Evolutionary conservation across 768 basidiomycete genomes (phyloP).

Genomic region (Termitomyces sp.): DNA sequence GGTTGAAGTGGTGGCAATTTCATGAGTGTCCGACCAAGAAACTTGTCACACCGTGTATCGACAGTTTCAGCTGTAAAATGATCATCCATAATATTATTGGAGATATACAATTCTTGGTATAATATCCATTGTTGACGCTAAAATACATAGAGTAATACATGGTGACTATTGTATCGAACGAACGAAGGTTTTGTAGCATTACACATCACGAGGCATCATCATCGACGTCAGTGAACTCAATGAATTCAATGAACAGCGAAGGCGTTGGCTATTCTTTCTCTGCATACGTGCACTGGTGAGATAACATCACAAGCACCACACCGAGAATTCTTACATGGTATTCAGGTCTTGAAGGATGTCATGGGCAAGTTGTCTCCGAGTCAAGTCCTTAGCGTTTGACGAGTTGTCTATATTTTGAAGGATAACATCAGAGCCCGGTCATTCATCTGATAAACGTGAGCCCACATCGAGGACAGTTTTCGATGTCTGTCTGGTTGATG

Average conservation of each 20-base stretch:
- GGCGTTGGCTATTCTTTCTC: slow-evolving; percentile 32
- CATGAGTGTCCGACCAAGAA: not conserved
- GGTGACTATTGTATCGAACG: not conserved
- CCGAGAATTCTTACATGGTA: slow-evolving; percentile 23
- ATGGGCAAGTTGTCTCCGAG: slow-evolving; percentile 16
- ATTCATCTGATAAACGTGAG: not conserved
- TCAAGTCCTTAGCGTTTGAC: slow-evolving; percentile 3
- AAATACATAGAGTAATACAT: slow-evolving; percentile 12
- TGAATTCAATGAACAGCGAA: slow-evolving; percentile 20
- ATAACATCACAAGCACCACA: not conserved
- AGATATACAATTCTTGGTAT: not conserved
- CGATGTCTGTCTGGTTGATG: not conserved
- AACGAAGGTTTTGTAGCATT: not conserved
- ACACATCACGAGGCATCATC: not conserved
- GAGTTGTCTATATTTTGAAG: not conserved
- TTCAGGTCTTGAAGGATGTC: slow-evolving; percentile 29
- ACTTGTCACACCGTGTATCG: not conserved
- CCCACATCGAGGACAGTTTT: slow-evolving; percentile 12
- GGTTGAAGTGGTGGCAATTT: slow-evolving; percentile 32
- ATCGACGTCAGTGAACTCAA: not conserved
- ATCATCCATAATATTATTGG: not conserved
- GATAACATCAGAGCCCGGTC: not conserved
- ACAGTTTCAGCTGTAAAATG: not conserved
- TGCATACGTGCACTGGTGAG: slow-evolving; percentile 10
- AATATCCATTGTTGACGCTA: not conserved